Percentiles rank a stretch among this genome's conserved stretches.
phyloP scores from a whole-genome alignment of 2,329 filamentous ascomycete genomes.

The Penicillium sp. region DNA sequence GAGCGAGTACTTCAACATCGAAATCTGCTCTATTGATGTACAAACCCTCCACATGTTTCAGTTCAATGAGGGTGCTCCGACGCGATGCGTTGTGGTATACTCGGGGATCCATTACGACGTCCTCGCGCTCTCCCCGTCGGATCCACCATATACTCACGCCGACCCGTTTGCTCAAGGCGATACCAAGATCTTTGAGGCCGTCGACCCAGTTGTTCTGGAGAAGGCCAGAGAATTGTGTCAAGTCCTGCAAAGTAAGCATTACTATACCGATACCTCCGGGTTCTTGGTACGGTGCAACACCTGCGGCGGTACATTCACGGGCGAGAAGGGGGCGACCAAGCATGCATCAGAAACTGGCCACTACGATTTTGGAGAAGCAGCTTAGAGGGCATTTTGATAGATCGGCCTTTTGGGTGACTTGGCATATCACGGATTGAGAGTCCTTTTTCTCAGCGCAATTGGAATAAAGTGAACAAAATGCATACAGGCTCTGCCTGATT shows the following conservation, averaged over 20 bases:
- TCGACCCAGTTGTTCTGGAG: slow-evolving; percentile 55
- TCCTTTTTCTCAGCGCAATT: not conserved
- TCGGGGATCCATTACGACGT: slow-evolving; percentile 93
- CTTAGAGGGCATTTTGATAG: slow-evolving; percentile 16
- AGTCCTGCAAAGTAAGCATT: slow-evolving; percentile 69
- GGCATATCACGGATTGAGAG: not conserved
- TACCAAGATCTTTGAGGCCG: slow-evolving; percentile 67
- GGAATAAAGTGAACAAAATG: slow-evolving; percentile 3
- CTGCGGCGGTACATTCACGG: slow-evolving; percentile 44
- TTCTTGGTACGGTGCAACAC: slow-evolving; percentile 76
- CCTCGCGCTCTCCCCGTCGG: slow-evolving; percentile 69
- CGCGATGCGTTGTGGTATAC: slow-evolving; percentile 79
- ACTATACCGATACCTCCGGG: slow-evolving; percentile 83
- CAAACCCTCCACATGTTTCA: slow-evolving; percentile 65
- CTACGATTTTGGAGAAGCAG: slow-evolving; percentile 50
- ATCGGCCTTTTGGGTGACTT: not conserved
- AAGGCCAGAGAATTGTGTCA: slow-evolving; percentile 64
- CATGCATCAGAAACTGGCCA: slow-evolving; percentile 50
- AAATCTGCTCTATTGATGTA: slow-evolving; percentile 83
- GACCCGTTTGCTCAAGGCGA: slow-evolving; percentile 71
- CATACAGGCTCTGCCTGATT: not conserved
- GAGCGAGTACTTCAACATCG: slow-evolving; percentile 77
- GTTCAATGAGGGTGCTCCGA: slow-evolving; percentile 72
- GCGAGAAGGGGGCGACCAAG: slow-evolving; percentile 47
- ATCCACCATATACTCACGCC: slow-evolving; percentile 55